A percentile compares a stretch with the other conserved stretches of the same genome.
These are phyloP conservation scores for Ceratobasidium papillatum DNA, from an alignment of 1,284 basidiomycete species.

Conservation along the genomic window DNA sequence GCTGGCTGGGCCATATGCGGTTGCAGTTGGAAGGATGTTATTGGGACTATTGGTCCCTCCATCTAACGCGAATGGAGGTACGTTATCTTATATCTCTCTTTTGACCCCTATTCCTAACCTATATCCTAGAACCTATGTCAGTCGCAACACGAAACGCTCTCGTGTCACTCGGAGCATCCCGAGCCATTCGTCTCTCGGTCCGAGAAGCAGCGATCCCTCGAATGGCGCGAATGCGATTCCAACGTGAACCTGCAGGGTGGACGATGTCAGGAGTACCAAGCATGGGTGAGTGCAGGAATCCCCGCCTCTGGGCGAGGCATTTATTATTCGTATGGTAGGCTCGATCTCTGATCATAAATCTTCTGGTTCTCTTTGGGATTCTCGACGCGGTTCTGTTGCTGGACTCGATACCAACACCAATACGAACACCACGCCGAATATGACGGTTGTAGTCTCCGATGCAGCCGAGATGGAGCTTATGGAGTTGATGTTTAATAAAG, in stretches of 20 bases:
- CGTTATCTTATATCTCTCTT: neutral
- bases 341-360: conserved; percentile 6
- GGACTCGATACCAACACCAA: neutral
- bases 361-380: neutral
- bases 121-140: neutral
- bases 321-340: neutral
- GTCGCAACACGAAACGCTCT: neutral
- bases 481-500: conserved; percentile 36
- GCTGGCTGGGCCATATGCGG: conserved; percentile 24
- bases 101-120: neutral
- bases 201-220: conserved; percentile 33
- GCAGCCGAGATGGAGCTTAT: conserved; percentile 33
- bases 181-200: conserved; percentile 25
- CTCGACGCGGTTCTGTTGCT: conserved; percentile 3
- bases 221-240: conserved; percentile 32
- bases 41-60: conserved; percentile 22
- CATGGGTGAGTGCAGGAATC: conserved; percentile 24
- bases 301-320: neutral
- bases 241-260: conserved; percentile 1
- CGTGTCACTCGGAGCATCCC: conserved; percentile 18
- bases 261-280: conserved; percentile 27
- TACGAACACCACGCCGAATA: neutral
- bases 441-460: neutral
- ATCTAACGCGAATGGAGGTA: neutral
- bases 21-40: conserved; percentile 30